phyloP scores from a whole-genome alignment of 192 early-diverging fungal genomes.

The Coemansia umbellata region DNA sequence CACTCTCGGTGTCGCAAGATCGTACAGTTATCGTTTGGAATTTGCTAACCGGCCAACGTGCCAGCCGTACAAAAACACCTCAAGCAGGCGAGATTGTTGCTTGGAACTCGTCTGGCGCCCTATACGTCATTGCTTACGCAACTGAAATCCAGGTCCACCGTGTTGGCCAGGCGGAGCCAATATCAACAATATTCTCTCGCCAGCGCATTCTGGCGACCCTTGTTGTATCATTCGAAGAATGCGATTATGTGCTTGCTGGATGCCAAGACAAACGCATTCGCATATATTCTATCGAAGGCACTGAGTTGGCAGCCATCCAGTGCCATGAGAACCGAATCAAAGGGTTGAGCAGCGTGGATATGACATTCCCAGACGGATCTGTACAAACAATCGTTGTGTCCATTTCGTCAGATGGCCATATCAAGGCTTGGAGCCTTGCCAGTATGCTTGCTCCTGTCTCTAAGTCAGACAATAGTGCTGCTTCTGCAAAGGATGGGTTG shows the following conservation, averaged over 20 bases:
- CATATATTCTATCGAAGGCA: constrained; percentile 36
- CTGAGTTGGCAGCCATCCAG: constrained; percentile 27
- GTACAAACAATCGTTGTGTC: constrained; percentile 50
- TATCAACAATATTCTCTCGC: constrained; percentile 30
- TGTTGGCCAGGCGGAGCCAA: constrained; percentile 35
- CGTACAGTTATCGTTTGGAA: constrained; percentile 73
- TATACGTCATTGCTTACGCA: constrained; percentile 40
- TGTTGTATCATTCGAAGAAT: constrained; percentile 15
- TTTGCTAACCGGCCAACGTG: constrained; percentile 68
- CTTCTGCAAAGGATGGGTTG: background rate
- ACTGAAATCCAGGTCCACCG: constrained; percentile 43
- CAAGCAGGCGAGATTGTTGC: constrained; percentile 33
- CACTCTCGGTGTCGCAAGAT: constrained; percentile 76
- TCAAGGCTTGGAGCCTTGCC: constrained; percentile 68
- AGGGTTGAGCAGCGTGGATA: constrained; percentile 25
- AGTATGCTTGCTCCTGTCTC: constrained; percentile 36
- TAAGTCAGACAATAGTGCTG: background rate
- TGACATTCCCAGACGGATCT: constrained; percentile 31
- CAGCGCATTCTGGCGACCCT: constrained; percentile 39
- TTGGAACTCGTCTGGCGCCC: constrained; percentile 27
- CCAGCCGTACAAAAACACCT: constrained; percentile 48
- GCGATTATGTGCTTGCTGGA: constrained; percentile 28
- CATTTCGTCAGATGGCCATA: constrained; percentile 68
- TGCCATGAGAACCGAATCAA: constrained; percentile 43
- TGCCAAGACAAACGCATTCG: constrained; percentile 50